These are phyloP conservation scores for Apiospora rasikravindrae DNA, from an alignment of 2,329 filamentous ascomycete genomes.

Conservation along the genomic window DNA sequence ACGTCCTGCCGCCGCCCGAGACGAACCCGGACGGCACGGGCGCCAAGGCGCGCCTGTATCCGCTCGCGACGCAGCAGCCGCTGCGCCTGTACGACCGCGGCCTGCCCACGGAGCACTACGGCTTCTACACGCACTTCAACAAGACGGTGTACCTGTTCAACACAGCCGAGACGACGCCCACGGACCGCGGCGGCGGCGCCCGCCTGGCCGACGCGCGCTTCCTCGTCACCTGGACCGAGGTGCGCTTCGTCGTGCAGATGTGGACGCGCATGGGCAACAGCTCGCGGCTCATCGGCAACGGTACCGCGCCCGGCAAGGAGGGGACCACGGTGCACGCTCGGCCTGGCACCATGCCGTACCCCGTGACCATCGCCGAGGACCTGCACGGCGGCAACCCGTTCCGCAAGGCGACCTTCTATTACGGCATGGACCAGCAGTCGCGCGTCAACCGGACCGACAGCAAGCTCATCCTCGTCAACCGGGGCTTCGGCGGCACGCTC, in stretches of 20 bases:
- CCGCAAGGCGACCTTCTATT: constrained; percentile 60
- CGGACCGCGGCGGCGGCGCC: constrained; percentile 62
- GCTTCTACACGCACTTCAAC: constrained; percentile 92
- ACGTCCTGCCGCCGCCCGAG: constrained; percentile 67
- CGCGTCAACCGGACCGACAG: constrained; percentile 50
- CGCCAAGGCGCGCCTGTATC: constrained; percentile 73
- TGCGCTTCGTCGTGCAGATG: constrained; percentile 67
- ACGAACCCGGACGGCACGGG: constrained; percentile 73
- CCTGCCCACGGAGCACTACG: constrained; percentile 82
- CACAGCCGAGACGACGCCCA: constrained; percentile 36
- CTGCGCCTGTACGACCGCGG: constrained; percentile 86
- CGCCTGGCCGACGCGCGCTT: constrained; percentile 57
- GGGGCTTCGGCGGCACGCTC: constrained; percentile 55
- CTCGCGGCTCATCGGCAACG: constrained; percentile 44
- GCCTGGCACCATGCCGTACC: constrained; percentile 68
- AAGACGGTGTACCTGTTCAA: constrained; percentile 78
- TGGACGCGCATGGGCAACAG: constrained; percentile 61
- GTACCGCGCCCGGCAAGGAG: constrained; percentile 34
- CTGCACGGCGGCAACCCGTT: constrained; percentile 63
- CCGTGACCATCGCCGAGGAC: constrained; percentile 65
- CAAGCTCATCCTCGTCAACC: constrained; percentile 54
- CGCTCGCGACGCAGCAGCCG: constrained; percentile 74
- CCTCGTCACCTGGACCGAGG: constrained; percentile 64
- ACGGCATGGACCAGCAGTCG: constrained; percentile 54
- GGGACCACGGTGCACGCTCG: constrained; percentile 33